Conservation (phyloP, 2,329 filamentous ascomycete genomes). For the Domatiomyces globalis region DNA sequence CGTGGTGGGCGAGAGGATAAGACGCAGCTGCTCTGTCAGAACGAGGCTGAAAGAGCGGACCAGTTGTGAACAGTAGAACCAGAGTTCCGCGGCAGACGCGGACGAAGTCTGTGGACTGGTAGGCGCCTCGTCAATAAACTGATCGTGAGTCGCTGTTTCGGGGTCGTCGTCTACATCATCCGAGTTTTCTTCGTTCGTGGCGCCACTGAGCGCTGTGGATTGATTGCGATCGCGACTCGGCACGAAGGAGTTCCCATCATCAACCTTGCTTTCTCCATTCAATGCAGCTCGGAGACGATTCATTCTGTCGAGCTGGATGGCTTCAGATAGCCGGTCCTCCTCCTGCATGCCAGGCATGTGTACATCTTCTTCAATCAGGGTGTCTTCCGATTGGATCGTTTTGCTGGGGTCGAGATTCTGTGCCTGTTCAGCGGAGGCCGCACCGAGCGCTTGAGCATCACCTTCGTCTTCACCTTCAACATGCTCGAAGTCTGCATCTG, state of each 20-base stretch:
- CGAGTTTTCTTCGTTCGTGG: conserved; percentile 26
- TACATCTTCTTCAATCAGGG: conserved; percentile 39
- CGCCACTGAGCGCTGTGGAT: background rate
- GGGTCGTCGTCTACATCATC: conserved; percentile 36
- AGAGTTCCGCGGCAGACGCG: conserved; percentile 56
- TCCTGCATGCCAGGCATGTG: conserved; percentile 41
- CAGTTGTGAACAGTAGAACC: conserved; percentile 68
- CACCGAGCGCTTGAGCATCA: conserved; percentile 85
- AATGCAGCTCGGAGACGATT: conserved; percentile 21
- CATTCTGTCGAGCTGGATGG: conserved; percentile 24
- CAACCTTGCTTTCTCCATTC: conserved; percentile 28
- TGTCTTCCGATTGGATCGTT: conserved; percentile 58
- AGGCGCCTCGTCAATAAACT: conserved; percentile 41
- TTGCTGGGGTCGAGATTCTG: conserved; percentile 76
- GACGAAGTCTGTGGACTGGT: conserved; percentile 28
- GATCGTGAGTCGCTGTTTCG: conserved; percentile 24
- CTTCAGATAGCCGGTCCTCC: conserved; percentile 15
- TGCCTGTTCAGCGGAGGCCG: conserved; percentile 74
- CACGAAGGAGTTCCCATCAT: conserved; percentile 41
- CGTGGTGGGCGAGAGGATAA: conserved; percentile 87
- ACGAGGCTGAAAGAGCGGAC: conserved; percentile 79
- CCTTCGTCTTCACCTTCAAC: conserved; percentile 66
- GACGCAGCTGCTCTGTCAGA: conserved; percentile 82
- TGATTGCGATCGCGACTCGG: conserved; percentile 20
- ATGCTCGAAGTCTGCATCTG: conserved; percentile 81